These are phyloP conservation scores for Melaleuca quinquenervia DNA, from an alignment of 345 rosid species.

Conservation along the genomic window DNA sequence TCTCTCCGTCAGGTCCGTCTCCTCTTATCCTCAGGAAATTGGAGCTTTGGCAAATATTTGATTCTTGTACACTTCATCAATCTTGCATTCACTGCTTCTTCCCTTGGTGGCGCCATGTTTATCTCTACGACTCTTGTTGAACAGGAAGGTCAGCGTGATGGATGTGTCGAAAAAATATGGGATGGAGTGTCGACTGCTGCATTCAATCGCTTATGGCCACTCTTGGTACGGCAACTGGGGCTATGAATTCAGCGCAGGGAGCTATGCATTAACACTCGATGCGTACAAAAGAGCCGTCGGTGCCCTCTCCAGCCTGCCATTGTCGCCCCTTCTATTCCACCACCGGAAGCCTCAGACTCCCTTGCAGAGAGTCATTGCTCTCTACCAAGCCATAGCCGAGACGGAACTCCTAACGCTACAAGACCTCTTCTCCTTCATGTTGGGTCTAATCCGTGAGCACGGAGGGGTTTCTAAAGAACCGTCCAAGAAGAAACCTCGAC, in stretches of 20 bases:
- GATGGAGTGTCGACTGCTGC: constrained; percentile 47
- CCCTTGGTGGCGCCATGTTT: neutral
- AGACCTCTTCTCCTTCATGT: constrained; percentile 49
- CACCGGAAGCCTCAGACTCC: constrained; percentile 25
- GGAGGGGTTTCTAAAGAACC: neutral
- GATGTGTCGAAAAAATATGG: constrained; percentile 65
- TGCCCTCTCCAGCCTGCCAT: constrained; percentile 30
- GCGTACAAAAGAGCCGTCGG: constrained; percentile 35
- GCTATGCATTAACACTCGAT: constrained; percentile 44
- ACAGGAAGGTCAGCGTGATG: constrained; percentile 63
- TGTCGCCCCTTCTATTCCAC: constrained; percentile 30
- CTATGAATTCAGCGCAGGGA: constrained; percentile 49
- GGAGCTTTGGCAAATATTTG: neutral
- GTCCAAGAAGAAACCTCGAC: neutral
- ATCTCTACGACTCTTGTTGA: neutral
- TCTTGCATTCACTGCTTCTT: neutral
- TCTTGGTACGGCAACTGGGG: constrained; percentile 77
- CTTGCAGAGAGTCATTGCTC: constrained; percentile 33
- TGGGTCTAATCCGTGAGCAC: constrained; percentile 18
- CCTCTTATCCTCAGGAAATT: neutral
- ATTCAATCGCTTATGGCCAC: constrained; percentile 39
- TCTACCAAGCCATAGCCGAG: constrained; percentile 40
- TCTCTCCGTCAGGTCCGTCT: constrained; percentile 37
- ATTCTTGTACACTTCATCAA: neutral
- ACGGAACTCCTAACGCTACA: constrained; percentile 36